Percentiles rank a stretch among this genome's conserved stretches.
These are phyloP conservation scores for Aurifilum marmelostoma DNA, from an alignment of 2,329 filamentous ascomycete genomes.

Conservation along the genomic window DNA sequence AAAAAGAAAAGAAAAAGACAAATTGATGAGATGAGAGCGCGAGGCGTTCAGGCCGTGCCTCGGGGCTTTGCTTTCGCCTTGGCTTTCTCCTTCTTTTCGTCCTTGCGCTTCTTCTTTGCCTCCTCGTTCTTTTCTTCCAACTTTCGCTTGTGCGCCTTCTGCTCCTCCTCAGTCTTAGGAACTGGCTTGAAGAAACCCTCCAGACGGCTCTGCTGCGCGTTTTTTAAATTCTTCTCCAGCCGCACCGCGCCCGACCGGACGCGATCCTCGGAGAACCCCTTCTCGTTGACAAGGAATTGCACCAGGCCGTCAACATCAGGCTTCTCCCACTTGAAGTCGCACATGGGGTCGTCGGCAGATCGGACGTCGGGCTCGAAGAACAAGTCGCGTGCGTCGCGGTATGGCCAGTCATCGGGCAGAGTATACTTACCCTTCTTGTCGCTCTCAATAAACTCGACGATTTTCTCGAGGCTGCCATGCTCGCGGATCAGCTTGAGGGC, in stretches of 20 bases:
- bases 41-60: constrained; percentile 51
- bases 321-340: constrained; percentile 97
- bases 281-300: constrained; percentile 87
- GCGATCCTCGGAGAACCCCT: constrained; percentile 95
- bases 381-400: constrained; percentile 83
- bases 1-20: too few species aligned
- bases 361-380: constrained; percentile 93
- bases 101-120: constrained; percentile 94
- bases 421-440: constrained; percentile 79
- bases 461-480: constrained; percentile 82
- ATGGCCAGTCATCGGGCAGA: constrained; percentile 97
- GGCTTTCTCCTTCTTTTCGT: constrained; percentile 94
- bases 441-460: constrained; percentile 78
- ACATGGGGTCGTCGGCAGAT: constrained; percentile 78
- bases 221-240: constrained; percentile 89
- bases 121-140: constrained; percentile 88
- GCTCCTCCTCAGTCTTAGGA: constrained; percentile 85
- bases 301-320: constrained; percentile 90
- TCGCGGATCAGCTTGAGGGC: constrained; percentile 94
- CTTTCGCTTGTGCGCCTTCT: constrained; percentile 86
- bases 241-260: constrained; percentile 78
- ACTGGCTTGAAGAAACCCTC: constrained; percentile 97
- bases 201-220: constrained; percentile 83
- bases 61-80: constrained; percentile 86
- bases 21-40: background rate